Conservation (phyloP, 441 rosid genomes). For the Eutrema salsugineum region DNA sequence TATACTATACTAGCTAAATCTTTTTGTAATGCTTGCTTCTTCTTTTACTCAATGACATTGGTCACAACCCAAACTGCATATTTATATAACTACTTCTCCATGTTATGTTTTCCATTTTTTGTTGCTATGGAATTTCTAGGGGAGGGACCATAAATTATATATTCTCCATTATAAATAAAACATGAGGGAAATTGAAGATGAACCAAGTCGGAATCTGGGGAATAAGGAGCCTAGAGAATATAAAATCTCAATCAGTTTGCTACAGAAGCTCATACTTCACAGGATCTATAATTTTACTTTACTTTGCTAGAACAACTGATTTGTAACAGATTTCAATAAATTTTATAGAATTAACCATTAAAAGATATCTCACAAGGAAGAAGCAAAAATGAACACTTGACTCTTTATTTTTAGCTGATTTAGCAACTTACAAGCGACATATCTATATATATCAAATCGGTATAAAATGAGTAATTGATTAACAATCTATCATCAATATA, state of each 20-base stretch:
- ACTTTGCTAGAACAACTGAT: too few species aligned
- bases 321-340: too few species aligned
- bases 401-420: too few species aligned
- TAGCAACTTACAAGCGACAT: too few species aligned
- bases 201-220: slow-evolving; percentile 26
- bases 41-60: background rate
- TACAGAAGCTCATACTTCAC: background rate
- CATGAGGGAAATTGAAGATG: slow-evolving; percentile 21
- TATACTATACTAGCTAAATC: background rate
- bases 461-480: too few species aligned
- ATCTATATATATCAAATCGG: too few species aligned
- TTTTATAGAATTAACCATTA: too few species aligned
- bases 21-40: background rate
- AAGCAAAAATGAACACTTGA: too few species aligned
- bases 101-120: background rate
- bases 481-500: too few species aligned
- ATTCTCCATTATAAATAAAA: background rate
- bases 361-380: too few species aligned
- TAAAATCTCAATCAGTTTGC: background rate
- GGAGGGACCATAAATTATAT: slow-evolving; percentile 1
- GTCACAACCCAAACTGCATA: background rate
- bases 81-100: slow-evolving; percentile 16
- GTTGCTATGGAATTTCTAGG: background rate
- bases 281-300: background rate
- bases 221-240: background rate